Conservation (phyloP, 2,329 filamentous ascomycete genomes). For the Colletotrichum sp. region DNA sequence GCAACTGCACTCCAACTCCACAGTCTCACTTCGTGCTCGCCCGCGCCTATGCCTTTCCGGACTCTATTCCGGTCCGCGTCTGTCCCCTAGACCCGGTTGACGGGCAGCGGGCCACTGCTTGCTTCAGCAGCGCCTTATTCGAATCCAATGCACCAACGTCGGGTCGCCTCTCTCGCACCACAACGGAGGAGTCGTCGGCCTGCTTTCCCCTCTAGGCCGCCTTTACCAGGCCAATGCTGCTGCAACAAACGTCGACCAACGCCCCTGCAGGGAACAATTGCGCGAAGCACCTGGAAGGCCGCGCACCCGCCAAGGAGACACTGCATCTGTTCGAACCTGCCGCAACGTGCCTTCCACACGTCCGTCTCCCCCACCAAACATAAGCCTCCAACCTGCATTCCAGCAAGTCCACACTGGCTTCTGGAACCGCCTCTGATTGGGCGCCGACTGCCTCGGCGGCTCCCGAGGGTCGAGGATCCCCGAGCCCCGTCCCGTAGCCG, state of each 20-base stretch:
- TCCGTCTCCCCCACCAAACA: neutral
- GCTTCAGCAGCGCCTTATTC: neutral
- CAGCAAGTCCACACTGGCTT: constrained; percentile 10
- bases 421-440: constrained; percentile 32
- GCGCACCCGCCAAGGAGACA: constrained; percentile 8
- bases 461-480: constrained; percentile 23
- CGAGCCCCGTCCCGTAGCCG: constrained; percentile 17
- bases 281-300: neutral
- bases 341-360: neutral
- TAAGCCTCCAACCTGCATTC: constrained; percentile 18
- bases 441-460: constrained; percentile 27
- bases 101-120: neutral
- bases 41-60: neutral
- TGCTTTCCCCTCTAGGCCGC: neutral
- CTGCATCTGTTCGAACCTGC: neutral
- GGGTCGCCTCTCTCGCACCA: neutral
- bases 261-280: neutral
- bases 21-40: neutral
- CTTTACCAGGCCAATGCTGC: neutral
- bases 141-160: neutral
- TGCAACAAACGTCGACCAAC: neutral
- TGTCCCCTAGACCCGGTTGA: constrained; percentile 9
- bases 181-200: neutral
- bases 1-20: neutral
- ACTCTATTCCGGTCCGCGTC: neutral